Conservation (phyloP, 208 protist species). For the Porcisia hertigi region DNA sequence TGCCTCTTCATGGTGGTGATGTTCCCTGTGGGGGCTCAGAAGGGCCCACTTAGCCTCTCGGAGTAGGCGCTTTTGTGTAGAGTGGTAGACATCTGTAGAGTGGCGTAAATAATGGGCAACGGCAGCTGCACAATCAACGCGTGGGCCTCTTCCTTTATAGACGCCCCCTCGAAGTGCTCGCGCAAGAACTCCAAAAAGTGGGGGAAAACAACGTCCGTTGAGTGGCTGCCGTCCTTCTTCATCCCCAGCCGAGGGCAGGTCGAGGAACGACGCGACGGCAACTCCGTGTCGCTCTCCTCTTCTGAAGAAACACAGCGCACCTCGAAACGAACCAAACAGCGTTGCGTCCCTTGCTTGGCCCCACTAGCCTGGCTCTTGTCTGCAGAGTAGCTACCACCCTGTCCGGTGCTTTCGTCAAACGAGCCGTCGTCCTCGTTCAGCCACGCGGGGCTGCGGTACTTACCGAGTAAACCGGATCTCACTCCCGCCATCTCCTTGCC, state of each 20-base stretch:
- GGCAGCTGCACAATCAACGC: conserved; percentile 70
- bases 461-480: conserved; percentile 13
- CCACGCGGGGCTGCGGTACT: conserved; percentile 34
- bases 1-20: background rate
- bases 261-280: conserved; percentile 24
- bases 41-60: conserved; percentile 53
- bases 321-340: conserved; percentile 60
- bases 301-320: conserved; percentile 46
- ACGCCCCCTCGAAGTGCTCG: conserved; percentile 66
- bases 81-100: conserved; percentile 58
- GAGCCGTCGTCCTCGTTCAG: conserved; percentile 27
- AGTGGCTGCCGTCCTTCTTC: conserved; percentile 25
- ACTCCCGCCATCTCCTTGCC: background rate
- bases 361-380: background rate
- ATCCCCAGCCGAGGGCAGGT: conserved; percentile 12
- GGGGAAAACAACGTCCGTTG: conserved; percentile 57
- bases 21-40: conserved; percentile 21
- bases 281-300: conserved; percentile 4
- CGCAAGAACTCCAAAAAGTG: conserved; percentile 74
- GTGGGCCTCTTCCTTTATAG: conserved; percentile 58
- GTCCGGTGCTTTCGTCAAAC: conserved; percentile 18
- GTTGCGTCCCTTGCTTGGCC: conserved; percentile 4
- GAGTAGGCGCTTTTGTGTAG: conserved; percentile 65
- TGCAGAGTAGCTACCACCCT: background rate
- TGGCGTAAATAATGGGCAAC: conserved; percentile 56